These are phyloP conservation scores for Aspergillus costaricaensis DNA, from an alignment of 2,329 filamentous ascomycete species.

Conservation along the genomic window DNA sequence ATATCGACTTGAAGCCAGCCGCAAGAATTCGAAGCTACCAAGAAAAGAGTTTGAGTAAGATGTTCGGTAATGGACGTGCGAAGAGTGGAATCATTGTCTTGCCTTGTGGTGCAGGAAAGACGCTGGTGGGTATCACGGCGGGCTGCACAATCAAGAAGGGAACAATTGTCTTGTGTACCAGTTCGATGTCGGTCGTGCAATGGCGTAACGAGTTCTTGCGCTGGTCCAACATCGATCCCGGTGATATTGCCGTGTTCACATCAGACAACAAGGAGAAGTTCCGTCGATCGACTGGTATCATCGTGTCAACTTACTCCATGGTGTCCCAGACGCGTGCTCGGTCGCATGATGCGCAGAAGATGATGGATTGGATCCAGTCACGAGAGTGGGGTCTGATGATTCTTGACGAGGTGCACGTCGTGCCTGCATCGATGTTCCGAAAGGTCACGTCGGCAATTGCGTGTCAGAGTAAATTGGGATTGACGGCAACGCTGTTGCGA, in stretches of 20 bases:
- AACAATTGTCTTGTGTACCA: conserved; percentile 91
- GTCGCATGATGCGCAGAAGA: conserved; percentile 90
- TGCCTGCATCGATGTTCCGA: conserved; percentile 93
- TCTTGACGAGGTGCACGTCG: conserved; percentile 95
- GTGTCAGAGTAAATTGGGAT: conserved; percentile 88
- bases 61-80: conserved; percentile 97
- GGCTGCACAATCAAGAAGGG: conserved; percentile 98
- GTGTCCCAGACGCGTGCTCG: conserved; percentile 87
- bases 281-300: conserved; percentile 86
- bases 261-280: conserved; percentile 88
- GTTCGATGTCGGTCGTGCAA: conserved; percentile 95
- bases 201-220: conserved; percentile 97
- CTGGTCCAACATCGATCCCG: conserved; percentile 96
- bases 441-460: conserved; percentile 92
- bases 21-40: conserved; percentile 94
- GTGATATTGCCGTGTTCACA: conserved; percentile 93
- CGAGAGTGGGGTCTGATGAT: conserved; percentile 98
- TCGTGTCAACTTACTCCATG: conserved; percentile 98
- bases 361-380: conserved; percentile 89
- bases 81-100: conserved; percentile 97
- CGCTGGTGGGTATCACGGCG: conserved; percentile 94
- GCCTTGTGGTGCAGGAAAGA: conserved; percentile 96
- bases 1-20: conserved; percentile 87
- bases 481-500: conserved; percentile 89
- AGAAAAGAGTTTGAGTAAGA: conserved; percentile 96